phyloP scores from a whole-genome alignment of 2,329 filamentous ascomycete genomes.

The Cladosporium sp. region DNA sequence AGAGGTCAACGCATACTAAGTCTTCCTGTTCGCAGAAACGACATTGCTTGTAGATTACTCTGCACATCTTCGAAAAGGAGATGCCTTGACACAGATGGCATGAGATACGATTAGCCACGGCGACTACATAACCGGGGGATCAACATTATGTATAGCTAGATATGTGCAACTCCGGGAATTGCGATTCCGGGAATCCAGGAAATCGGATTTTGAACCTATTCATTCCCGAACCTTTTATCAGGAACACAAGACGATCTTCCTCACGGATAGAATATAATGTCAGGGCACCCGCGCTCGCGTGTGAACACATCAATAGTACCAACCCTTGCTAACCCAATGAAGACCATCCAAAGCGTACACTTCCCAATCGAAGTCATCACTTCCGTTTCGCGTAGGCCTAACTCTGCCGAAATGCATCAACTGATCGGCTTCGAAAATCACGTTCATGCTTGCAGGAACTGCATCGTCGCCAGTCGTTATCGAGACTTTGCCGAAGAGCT shows the following conservation, averaged over 20 bases:
- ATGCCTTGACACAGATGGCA: no score
- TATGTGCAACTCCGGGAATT: no score
- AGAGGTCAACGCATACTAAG: no score
- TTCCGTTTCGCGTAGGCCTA: background rate
- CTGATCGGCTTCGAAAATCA: background rate
- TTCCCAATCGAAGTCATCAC: background rate
- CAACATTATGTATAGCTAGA: no score
- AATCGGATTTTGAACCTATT: no score
- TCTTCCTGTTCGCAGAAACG: no score
- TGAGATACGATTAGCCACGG: background rate
- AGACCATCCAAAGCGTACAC: constrained; percentile 2
- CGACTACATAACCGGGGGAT: no score
- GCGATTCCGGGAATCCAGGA: no score
- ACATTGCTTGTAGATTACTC: no score
- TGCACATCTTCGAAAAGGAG: no score
- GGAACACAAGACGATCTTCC: no score
- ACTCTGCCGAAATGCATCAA: background rate
- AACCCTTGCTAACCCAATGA: background rate
- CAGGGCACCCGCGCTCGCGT: background rate
- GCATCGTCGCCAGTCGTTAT: background rate
- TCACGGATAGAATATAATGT: background rate
- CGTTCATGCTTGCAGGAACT: background rate
- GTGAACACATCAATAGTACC: background rate
- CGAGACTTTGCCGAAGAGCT: background rate
- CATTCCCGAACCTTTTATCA: no score